phyloP scores from a whole-genome alignment of 371 early-diverging fungal genomes.

The Mortierella sp. region DNA sequence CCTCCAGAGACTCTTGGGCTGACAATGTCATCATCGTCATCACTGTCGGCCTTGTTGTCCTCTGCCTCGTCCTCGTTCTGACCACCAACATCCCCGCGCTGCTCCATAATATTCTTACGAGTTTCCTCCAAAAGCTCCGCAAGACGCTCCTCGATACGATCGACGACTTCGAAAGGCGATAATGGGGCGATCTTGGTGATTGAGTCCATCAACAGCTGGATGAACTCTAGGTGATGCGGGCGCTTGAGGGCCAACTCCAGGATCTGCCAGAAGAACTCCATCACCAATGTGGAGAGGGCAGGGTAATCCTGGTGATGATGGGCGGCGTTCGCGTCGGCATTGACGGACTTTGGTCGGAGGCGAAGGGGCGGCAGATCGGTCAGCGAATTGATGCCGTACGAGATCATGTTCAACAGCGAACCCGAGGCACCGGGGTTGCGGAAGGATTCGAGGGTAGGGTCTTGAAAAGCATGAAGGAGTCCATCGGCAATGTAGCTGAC shows the following conservation, averaged over 20 bases:
- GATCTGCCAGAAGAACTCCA: conserved; percentile 57
- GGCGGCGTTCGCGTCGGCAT: conserved; percentile 12
- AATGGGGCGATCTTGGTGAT: conserved; percentile 52
- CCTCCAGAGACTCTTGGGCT: conserved; percentile 18
- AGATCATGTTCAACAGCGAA: conserved; percentile 56
- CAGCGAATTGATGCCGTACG: conserved; percentile 50
- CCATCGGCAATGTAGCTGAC: conserved; percentile 55
- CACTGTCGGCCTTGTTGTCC: conserved; percentile 13
- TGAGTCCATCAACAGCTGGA: conserved; percentile 49
- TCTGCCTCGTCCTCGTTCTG: conserved; percentile 18
- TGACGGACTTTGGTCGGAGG: conserved; percentile 15
- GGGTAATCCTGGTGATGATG: conserved; percentile 52
- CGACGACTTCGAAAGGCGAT: conserved; percentile 51
- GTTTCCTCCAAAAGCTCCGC: conserved; percentile 56
- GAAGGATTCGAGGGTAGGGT: conserved; percentile 53
- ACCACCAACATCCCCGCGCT: conserved; percentile 33
- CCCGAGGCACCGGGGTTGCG: conserved; percentile 56
- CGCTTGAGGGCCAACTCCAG: conserved; percentile 52
- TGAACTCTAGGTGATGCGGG: conserved; percentile 55
- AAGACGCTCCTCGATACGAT: conserved; percentile 55
- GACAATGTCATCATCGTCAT: conserved; percentile 30
- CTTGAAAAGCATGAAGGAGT: conserved; percentile 54
- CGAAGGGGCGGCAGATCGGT: conserved; percentile 53
- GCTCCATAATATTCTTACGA: conserved; percentile 54
- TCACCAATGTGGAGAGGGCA: conserved; percentile 43